Percentiles rank a stretch among this genome's conserved stretches.
phyloP scores from a whole-genome alignment of 2,329 filamentous ascomycete species.

The Fusarium sp. region DNA sequence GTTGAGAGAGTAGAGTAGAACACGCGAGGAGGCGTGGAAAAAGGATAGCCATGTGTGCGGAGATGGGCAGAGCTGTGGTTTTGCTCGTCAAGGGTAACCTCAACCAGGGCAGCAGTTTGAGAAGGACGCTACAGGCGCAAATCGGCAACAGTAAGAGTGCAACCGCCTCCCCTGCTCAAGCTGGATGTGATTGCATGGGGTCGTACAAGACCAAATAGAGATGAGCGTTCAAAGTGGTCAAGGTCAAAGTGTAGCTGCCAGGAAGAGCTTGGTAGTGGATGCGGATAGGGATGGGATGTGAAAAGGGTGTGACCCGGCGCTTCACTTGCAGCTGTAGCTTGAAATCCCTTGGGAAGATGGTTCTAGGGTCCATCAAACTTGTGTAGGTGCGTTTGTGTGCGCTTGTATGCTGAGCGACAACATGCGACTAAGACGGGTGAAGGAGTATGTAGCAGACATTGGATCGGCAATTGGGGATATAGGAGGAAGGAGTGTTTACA shows the following conservation, averaged over 20 bases:
- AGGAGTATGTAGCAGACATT: conserved; percentile 26
- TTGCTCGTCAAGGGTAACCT: conserved; percentile 39
- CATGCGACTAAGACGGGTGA: conserved; percentile 28
- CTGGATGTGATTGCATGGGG: conserved; percentile 44
- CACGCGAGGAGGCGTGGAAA: conserved; percentile 28
- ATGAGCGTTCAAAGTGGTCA: conserved; percentile 40
- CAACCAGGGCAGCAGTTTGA: conserved; percentile 26
- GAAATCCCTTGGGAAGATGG: conserved; percentile 36
- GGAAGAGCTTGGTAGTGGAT: conserved; percentile 43
- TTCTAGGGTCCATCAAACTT: conserved; percentile 39
- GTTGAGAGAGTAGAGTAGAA: conserved; percentile 25
- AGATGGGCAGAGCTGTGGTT: conserved; percentile 43
- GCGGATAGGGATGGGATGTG: conserved; percentile 42
- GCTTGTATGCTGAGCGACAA: conserved; percentile 37
- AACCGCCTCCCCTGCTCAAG: conserved; percentile 43
- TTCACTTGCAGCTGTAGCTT: conserved; percentile 50
- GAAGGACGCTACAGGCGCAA: conserved; percentile 41
- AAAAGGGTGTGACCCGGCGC: conserved; percentile 50
- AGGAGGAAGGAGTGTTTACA: background rate
- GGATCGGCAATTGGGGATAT: conserved; percentile 14
- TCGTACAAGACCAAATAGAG: conserved; percentile 44
- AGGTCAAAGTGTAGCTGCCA: conserved; percentile 30
- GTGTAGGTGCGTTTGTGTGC: conserved; percentile 23
- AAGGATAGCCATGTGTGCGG: conserved; percentile 31
- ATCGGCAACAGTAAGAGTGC: conserved; percentile 35